phyloP scores from a whole-genome alignment of 2,329 filamentous ascomycete genomes.

The Colletotrichum simmondsii region DNA sequence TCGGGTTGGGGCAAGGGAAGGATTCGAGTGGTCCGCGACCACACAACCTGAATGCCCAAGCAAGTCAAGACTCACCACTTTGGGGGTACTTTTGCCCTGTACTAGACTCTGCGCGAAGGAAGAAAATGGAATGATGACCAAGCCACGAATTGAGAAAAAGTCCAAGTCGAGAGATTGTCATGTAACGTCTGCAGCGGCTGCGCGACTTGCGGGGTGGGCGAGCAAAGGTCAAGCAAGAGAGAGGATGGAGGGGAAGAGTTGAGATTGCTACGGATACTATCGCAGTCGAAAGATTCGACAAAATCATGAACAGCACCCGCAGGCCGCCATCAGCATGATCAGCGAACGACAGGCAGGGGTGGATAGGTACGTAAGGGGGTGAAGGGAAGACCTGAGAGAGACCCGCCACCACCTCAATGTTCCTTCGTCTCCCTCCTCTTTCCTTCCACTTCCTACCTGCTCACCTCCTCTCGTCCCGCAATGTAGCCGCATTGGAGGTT shows the following conservation, averaged over 20 bases:
- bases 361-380: not conserved
- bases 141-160: slow-evolving; percentile 7
- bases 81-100: slow-evolving; percentile 14
- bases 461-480: not conserved
- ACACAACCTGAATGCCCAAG: not conserved
- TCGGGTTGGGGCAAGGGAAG: slow-evolving; percentile 2
- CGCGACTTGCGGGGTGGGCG: not conserved
- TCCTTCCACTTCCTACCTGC: not conserved
- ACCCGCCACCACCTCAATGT: not conserved
- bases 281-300: slow-evolving; percentile 16
- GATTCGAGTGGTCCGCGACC: slow-evolving; percentile 16
- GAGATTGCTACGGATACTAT: not conserved
- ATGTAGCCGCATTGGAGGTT: not conserved
- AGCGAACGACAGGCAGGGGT: slow-evolving; percentile 8
- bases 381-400: not conserved
- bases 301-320: slow-evolving; percentile 28
- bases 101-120: slow-evolving; percentile 14
- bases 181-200: slow-evolving; percentile 1
- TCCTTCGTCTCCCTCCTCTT: not conserved
- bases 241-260: slow-evolving; percentile 9
- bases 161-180: not conserved
- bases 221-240: not conserved
- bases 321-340: slow-evolving; percentile 16
- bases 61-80: slow-evolving; percentile 28
- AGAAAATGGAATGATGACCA: slow-evolving; percentile 8